Evolutionary conservation across 257 asterid species (phyloP).

Genomic region (Eucommia ulmoides): DNA sequence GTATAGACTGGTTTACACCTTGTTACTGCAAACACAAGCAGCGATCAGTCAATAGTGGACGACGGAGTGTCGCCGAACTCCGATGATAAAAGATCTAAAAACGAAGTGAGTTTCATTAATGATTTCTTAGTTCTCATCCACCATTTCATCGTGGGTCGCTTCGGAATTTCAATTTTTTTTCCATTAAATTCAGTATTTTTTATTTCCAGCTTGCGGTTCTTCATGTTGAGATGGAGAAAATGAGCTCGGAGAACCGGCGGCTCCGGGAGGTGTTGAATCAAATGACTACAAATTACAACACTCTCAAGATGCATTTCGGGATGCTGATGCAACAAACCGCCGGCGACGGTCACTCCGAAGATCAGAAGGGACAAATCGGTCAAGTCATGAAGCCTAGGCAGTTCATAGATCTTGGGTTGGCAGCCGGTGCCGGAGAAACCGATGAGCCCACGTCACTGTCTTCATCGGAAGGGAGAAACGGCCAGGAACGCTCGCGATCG

Average conservation of each 20-base stretch:
- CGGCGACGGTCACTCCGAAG: conserved; percentile 9
- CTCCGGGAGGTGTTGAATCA: conserved; percentile 41
- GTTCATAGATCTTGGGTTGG: conserved; percentile 77
- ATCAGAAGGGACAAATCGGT: conserved; percentile 17
- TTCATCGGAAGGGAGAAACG: conserved; percentile 41
- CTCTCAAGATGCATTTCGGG: conserved; percentile 44
- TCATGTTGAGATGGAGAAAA: conserved; percentile 51
- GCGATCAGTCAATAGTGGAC: conserved; percentile 52
- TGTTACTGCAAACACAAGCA: conserved; percentile 44
- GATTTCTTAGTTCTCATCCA: neutral
- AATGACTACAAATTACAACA: conserved; percentile 27
- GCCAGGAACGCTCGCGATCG: conserved; percentile 23
- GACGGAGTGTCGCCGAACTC: conserved; percentile 34
- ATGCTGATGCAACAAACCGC: conserved; percentile 42
- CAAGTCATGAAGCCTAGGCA: conserved; percentile 53
- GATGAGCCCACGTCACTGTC: conserved; percentile 49
- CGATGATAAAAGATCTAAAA: conserved; percentile 36
- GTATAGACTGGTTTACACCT: conserved; percentile 68
- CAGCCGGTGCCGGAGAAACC: conserved; percentile 16
- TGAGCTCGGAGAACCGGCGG: conserved; percentile 39
- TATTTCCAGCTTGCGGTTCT: conserved; percentile 31
- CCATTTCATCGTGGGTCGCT: neutral
- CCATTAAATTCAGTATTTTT: neutral
- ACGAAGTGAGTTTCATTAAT: conserved; percentile 50
- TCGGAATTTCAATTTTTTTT: neutral